phyloP scores from a whole-genome alignment of 2,329 filamentous ascomycete genomes.

The Pseudopithomyces maydicus region DNA sequence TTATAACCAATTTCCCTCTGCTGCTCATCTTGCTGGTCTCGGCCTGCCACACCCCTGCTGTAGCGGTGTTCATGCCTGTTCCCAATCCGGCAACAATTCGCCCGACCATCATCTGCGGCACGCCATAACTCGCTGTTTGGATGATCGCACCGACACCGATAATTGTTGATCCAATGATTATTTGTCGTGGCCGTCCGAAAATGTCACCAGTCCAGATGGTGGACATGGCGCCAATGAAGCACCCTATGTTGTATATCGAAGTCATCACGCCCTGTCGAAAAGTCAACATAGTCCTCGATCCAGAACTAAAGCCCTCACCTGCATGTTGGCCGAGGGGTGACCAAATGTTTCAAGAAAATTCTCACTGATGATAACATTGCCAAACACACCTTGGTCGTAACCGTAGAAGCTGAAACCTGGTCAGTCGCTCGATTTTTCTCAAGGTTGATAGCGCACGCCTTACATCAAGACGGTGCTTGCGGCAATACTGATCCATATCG shows the following conservation, averaged over 20 bases:
- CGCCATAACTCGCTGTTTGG: slow-evolving; percentile 42
- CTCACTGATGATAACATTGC: slow-evolving; percentile 41
- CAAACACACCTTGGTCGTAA: slow-evolving; percentile 42
- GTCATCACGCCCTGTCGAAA: slow-evolving; percentile 47
- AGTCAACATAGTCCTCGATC: background rate
- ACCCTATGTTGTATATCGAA: slow-evolving; percentile 50
- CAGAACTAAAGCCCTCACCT: background rate
- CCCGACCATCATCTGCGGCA: slow-evolving; percentile 47
- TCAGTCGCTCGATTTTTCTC: background rate
- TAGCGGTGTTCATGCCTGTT: slow-evolving; percentile 57
- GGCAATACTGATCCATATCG: slow-evolving; percentile 58
- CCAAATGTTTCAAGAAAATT: slow-evolving; percentile 37
- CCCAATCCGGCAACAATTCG: slow-evolving; percentile 52
- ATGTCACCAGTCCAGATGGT: slow-evolving; percentile 59
- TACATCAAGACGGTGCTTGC: slow-evolving; percentile 54
- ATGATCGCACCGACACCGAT: slow-evolving; percentile 46
- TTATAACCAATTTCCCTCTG: slow-evolving; percentile 53
- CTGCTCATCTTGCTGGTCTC: slow-evolving; percentile 54
- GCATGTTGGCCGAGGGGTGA: slow-evolving; percentile 36
- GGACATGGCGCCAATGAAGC: slow-evolving; percentile 50
- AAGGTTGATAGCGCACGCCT: background rate
- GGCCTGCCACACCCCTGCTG: slow-evolving; percentile 54
- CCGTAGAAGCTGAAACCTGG: slow-evolving; percentile 49
- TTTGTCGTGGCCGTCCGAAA: slow-evolving; percentile 61
- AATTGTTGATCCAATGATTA: slow-evolving; percentile 60